These are phyloP conservation scores for Fusarium goolgardi DNA, from an alignment of 2,329 filamentous ascomycete genomes.

Conservation along the genomic window DNA sequence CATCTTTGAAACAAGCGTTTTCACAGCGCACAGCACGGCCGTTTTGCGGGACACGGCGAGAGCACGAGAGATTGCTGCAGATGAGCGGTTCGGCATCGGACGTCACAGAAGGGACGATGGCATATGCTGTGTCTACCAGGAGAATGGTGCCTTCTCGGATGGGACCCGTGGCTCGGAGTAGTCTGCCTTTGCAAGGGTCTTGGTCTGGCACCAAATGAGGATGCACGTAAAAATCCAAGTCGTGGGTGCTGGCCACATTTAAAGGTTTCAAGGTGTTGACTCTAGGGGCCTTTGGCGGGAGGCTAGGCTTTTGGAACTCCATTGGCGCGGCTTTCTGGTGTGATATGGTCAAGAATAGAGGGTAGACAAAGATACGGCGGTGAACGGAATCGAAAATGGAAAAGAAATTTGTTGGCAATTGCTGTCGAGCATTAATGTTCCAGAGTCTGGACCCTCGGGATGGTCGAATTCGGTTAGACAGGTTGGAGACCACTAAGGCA, in stretches of 20 bases:
- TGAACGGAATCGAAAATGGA: slow-evolving; percentile 11
- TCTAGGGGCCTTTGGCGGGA: slow-evolving; percentile 27
- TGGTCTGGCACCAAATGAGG: slow-evolving; percentile 40
- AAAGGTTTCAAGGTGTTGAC: slow-evolving; percentile 11
- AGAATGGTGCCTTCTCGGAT: slow-evolving; percentile 45
- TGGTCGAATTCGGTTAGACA: slow-evolving; percentile 38
- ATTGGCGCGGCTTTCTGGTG: slow-evolving; percentile 18
- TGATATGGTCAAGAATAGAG: background rate
- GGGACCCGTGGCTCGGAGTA: slow-evolving; percentile 41
- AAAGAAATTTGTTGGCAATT: slow-evolving; percentile 19
- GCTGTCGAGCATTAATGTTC: slow-evolving; percentile 25
- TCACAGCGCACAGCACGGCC: slow-evolving; percentile 31
- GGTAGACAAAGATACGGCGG: background rate
- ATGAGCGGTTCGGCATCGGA: slow-evolving; percentile 34
- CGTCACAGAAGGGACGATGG: slow-evolving; percentile 45
- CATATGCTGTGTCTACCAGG: slow-evolving; percentile 46
- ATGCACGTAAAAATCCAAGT: slow-evolving; percentile 41
- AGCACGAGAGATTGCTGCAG: slow-evolving; percentile 47
- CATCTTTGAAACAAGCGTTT: slow-evolving; percentile 38
- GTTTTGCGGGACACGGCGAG: slow-evolving; percentile 31
- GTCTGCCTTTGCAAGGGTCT: slow-evolving; percentile 45
- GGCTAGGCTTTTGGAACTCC: slow-evolving; percentile 31
- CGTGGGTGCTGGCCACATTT: slow-evolving; percentile 27
- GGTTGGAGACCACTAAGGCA: slow-evolving; percentile 36
- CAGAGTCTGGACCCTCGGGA: slow-evolving; percentile 24